phyloP scores from a whole-genome alignment of 345 rosid species.

The Erodium maritimum region DNA sequence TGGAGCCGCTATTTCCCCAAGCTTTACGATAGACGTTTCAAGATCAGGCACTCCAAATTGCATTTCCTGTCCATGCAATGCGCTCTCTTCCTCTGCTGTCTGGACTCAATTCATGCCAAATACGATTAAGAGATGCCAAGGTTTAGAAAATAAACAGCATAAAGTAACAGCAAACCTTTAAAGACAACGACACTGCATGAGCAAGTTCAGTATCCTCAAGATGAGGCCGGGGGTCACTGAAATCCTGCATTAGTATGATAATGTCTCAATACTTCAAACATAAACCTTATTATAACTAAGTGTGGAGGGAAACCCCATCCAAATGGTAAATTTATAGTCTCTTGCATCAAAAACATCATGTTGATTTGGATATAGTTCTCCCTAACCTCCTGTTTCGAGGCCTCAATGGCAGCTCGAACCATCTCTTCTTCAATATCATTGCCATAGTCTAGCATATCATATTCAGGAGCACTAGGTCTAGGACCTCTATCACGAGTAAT shows the following conservation, averaged over 20 bases:
- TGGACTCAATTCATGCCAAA: slow-evolving; percentile 26
- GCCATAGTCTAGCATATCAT: slow-evolving; percentile 38
- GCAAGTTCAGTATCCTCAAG: slow-evolving; percentile 53
- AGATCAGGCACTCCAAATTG: slow-evolving; percentile 32
- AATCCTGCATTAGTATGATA: slow-evolving; percentile 22
- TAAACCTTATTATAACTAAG: slow-evolving; percentile 1
- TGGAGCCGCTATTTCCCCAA: slow-evolving; percentile 23
- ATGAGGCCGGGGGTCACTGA: slow-evolving; percentile 27
- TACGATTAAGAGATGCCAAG: slow-evolving; percentile 1
- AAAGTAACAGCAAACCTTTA: slow-evolving; percentile 36
- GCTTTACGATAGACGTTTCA: slow-evolving; percentile 29
- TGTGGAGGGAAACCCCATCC: not conserved
- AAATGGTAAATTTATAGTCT: not conserved
- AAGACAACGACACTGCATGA: slow-evolving; percentile 56
- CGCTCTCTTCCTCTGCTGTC: slow-evolving; percentile 68
- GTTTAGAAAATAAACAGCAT: slow-evolving; percentile 1
- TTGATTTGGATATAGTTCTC: slow-evolving; percentile 21
- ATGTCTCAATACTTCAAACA: not conserved
- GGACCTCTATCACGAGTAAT: slow-evolving; percentile 15
- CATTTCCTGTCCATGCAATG: slow-evolving; percentile 26
- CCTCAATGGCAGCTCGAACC: slow-evolving; percentile 97
- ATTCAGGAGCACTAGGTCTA: slow-evolving; percentile 32
- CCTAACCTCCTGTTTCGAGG: slow-evolving; percentile 69
- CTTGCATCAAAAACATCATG: slow-evolving; percentile 3
- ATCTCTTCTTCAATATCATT: slow-evolving; percentile 97